Base-by-base conservation (phyloP, 2,329 filamentous ascomycete genomes). In the Neophaeococcomyces aloes region DNA sequence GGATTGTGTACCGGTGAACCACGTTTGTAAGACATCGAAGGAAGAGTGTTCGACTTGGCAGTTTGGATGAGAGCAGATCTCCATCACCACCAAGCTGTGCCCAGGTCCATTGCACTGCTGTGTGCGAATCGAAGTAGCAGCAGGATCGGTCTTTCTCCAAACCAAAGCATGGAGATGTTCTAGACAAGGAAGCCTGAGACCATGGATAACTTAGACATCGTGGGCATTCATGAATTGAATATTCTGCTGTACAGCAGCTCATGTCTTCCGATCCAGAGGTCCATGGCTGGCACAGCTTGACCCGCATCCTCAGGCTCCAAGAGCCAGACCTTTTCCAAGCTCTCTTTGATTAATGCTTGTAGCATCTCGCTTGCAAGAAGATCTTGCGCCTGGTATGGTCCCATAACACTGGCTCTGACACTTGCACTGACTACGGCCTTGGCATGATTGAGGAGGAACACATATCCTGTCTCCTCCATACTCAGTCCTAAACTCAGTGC, bases 241-340 rank as follows among this genome's bases (percentile, higher is more conserved):
- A 81, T 81, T 48, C 78, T 66, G 54, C 75, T 79, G 59, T 81
- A 81, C 31, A 81, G 60, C 57, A 79, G 63, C 60, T 81, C 77
- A 59, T 81, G 77, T 50, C 78, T 66, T 1, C 78, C 77, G 44
- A 78, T 67, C 77, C 78, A 81, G 6, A 81, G 57, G 65, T 81
- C 77, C 61, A 79, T 66, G 8, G 68, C 65, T 2, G 77, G 76
- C n/a, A 78, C 73, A 29, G 69, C 69, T 52, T 80, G 74, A 2
- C 73, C 75, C 10, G 77, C 76, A 51, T 78, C 69, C 37, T 74
- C 70, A 1, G 72, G 66, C 29, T 59, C 55, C 15, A 59, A 65
- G 17, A 66, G 53, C 68, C 68, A 73, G 46, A 72, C 67, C 38
- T 64, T 61, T 40, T 63, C 59, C 27, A 79, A 66, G 25, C 71